Percentiles rank a stretch among this genome's conserved stretches.
Conservation (phyloP, 2,329 filamentous ascomycete genomes). For the Paramyrothecium roridum region DNA sequence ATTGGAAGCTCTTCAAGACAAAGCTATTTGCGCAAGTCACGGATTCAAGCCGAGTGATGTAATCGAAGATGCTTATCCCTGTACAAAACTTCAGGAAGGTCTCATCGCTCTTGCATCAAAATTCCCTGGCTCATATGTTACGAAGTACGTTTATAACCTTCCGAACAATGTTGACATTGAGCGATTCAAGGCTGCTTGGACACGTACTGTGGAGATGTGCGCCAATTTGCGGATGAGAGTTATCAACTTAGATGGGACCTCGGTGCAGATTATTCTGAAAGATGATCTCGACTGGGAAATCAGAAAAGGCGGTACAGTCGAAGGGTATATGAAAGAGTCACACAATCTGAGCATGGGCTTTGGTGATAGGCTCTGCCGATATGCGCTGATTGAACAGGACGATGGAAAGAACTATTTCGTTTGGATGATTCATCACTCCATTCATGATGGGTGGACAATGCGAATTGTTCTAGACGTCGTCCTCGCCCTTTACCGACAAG, state of each 20-base stretch:
- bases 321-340: neutral
- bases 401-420: conserved; percentile 4
- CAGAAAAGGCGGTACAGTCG: neutral
- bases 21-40: no score
- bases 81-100: conserved; percentile 1
- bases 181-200: conserved; percentile 1
- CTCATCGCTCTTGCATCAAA: conserved; percentile 1
- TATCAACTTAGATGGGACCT: neutral
- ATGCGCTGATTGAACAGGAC: neutral
- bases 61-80: conserved; percentile 2
- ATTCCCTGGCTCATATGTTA: neutral
- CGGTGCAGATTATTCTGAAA: conserved; percentile 1
- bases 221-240: conserved; percentile 2
- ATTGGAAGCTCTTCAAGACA: neutral
- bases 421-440: conserved; percentile 31
- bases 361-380: neutral
- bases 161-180: neutral
- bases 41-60: neutral
- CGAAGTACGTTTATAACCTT: neutral
- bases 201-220: neutral
- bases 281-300: conserved; percentile 1
- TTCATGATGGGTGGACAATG: conserved; percentile 51
- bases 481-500: conserved; percentile 4
- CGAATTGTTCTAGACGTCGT: conserved; percentile 22
- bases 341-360: neutral